These are phyloP conservation scores for Coemansia sp. DNA, from an alignment of 192 early-diverging fungal genomes.

Conservation along the genomic window DNA sequence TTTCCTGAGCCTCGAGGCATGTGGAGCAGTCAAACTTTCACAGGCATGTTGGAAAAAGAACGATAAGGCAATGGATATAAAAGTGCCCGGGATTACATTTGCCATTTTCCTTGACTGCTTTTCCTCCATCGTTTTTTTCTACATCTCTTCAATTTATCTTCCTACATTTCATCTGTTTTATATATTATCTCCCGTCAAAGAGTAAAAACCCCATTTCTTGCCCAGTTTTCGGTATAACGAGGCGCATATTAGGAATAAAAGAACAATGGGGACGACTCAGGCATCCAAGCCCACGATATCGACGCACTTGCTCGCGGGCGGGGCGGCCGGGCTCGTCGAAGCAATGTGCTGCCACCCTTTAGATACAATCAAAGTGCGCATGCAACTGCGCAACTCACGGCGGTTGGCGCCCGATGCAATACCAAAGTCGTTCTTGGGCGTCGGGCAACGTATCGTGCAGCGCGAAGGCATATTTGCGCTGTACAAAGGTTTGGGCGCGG, in stretches of 20 bases:
- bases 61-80: not conserved
- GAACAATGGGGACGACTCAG: conserved; percentile 8
- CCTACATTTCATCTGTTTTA: not conserved
- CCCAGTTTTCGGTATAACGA: not conserved
- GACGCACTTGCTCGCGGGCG: conserved; percentile 84
- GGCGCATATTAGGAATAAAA: not conserved
- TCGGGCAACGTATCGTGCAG: conserved; percentile 80
- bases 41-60: not conserved
- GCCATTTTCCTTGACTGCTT: not conserved
- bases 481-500: conserved; percentile 97
- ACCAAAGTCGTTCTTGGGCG: conserved; percentile 70
- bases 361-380: conserved; percentile 97
- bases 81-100: not conserved
- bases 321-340: conserved; percentile 88
- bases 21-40: not conserved
- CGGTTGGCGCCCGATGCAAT: conserved; percentile 9
- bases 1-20: not conserved
- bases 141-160: not conserved
- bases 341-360: conserved; percentile 88
- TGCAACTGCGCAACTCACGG: conserved; percentile 80
- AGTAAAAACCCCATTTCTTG: not conserved
- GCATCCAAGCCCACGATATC: conserved; percentile 60
- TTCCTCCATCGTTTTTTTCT: not conserved
- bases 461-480: conserved; percentile 86
- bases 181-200: not conserved